Evolutionary conservation across 352 stramenopile species (phyloP), one percentile per base, ranked within the genome.

Genomic region (Phytophthora palmivora): DNA sequence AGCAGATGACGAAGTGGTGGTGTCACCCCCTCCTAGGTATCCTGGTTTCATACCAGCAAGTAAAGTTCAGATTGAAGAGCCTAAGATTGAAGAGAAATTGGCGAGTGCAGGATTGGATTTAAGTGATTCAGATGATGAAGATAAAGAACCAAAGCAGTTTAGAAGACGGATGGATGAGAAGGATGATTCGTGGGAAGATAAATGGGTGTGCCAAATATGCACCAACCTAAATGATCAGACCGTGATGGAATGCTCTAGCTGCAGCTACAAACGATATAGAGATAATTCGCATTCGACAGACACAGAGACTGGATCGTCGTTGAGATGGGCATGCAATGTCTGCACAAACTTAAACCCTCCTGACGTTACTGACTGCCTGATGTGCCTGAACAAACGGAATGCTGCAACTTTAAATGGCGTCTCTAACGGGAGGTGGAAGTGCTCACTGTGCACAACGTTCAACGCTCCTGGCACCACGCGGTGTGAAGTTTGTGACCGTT

Each of bases 41-140:
- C 19, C 58, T 15, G 60, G 46, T 12, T 72, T 74, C 38, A 64
- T 74, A 3, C 55, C 58, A 15, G 70, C 70, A 10, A 79, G 63
- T 21, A 68, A 62, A 46, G 36, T 71, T 19, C 28, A 34, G 7
- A 53, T 64, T 42, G 50, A 74, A 34, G 63, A 82, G 3, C 19
- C 16, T 1, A 36, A 18, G 5, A 69, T 81, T 22, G 71, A 80
- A 8, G 51, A 77, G 4, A 82, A 86, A 41, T 42, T 90, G 42
- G 70, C 67, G 24, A 70, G 69, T 46, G 81, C 75, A 37, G 81
- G 81, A 26, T 34, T 90, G 15, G 58, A 70, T 49, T 51, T 87
- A 12, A 90, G 77, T 43, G 77, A 87, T 33, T 84, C 81, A 7
- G 77, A 87, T 6, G 58, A 80, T 0, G 72, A 87, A 12, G 42